These are phyloP conservation scores for Oenanthe javanica DNA, from an alignment of 140 eudicot genomes.

Conservation along the genomic window DNA sequence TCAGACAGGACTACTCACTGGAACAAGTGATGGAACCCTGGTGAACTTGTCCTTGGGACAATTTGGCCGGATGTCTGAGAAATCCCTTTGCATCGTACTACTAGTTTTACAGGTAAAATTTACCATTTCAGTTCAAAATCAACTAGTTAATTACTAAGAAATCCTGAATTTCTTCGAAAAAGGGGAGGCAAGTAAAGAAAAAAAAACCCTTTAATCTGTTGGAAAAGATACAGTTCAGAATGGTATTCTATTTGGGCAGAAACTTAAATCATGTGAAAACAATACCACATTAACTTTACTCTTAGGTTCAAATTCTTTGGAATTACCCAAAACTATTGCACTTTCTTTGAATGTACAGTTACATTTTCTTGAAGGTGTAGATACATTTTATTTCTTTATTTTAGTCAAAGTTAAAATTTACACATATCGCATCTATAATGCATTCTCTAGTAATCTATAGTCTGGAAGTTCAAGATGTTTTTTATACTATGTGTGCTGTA, in stretches of 20 bases:
- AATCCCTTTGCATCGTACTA: conserved; percentile 69
- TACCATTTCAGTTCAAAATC: background rate
- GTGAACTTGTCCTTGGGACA: conserved; percentile 71
- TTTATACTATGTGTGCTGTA: background rate
- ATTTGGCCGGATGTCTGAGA: conserved; percentile 75
- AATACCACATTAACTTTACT: background rate
- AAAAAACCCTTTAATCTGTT: background rate
- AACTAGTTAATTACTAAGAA: background rate
- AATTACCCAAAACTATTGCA: no score
- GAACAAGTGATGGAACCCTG: conserved; percentile 91
- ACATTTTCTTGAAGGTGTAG: background rate
- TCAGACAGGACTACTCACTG: conserved; percentile 76
- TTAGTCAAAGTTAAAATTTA: background rate
- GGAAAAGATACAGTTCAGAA: background rate
- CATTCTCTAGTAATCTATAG: background rate
- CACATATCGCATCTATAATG: background rate
- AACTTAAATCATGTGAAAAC: background rate
- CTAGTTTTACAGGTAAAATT: conserved; percentile 65
- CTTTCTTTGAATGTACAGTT: background rate
- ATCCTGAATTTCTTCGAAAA: background rate
- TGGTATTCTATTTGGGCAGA: background rate
- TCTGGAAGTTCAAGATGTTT: background rate
- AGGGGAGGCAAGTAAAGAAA: background rate
- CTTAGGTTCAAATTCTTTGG: no score
- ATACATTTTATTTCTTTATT: no score